Evolutionary conservation across 2,329 filamentous ascomycete genomes (phyloP).

Genomic region (Phialocephala subalpina): DNA sequence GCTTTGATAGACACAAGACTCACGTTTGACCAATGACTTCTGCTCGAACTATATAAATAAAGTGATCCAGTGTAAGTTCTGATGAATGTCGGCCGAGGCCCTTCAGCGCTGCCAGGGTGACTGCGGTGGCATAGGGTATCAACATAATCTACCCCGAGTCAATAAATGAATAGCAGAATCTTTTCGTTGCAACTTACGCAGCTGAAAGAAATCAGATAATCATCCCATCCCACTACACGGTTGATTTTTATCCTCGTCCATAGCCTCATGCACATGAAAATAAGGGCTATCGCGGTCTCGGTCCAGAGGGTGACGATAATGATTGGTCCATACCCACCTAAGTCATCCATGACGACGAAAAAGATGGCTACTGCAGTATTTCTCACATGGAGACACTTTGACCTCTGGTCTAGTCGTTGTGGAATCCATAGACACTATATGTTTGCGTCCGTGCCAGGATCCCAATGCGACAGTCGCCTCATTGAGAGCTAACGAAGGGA

Average conservation of each 20-base stretch:
- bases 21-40: slow-evolving; percentile 32
- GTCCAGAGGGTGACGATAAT: slow-evolving; percentile 27
- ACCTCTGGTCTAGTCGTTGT: background rate
- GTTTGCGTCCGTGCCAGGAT: background rate
- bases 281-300: slow-evolving; percentile 24
- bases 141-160: slow-evolving; percentile 22
- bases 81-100: slow-evolving; percentile 25
- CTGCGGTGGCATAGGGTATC: slow-evolving; percentile 20
- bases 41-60: slow-evolving; percentile 6
- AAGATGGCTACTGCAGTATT: slow-evolving; percentile 1
- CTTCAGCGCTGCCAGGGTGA: slow-evolving; percentile 18
- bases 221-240: slow-evolving; percentile 23
- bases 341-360: slow-evolving; percentile 4
- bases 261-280: slow-evolving; percentile 25
- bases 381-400: slow-evolving; percentile 8
- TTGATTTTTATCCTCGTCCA: slow-evolving; percentile 23
- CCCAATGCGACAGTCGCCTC: background rate
- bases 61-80: slow-evolving; percentile 13
- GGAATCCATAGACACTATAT: slow-evolving; percentile 13
- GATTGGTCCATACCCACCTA: slow-evolving; percentile 24
- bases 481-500: background rate
- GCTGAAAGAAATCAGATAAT: slow-evolving; percentile 22
- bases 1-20: background rate
- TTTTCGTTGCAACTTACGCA: slow-evolving; percentile 17
- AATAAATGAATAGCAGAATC: background rate